A percentile compares a stretch with the other conserved stretches of the same genome.
These are phyloP conservation scores for Eucalyptus cloeziana DNA, from an alignment of 345 rosid species.

Conservation along the genomic window DNA sequence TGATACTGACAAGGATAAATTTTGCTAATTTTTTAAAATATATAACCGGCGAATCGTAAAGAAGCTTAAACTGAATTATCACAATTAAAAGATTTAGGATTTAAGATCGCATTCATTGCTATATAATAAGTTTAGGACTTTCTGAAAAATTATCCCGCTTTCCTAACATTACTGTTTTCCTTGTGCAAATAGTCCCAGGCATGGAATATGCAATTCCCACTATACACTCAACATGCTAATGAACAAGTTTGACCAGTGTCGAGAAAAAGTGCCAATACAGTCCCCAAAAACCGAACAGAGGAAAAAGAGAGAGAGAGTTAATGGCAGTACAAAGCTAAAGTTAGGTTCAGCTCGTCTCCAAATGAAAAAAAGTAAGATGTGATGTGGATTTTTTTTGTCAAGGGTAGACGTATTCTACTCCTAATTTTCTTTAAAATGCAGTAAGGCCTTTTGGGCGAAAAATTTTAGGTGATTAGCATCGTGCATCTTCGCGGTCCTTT, in stretches of 20 bases:
- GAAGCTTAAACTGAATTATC: not conserved
- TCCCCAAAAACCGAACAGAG: not conserved
- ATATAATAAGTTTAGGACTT: not conserved
- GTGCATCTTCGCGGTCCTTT: not conserved
- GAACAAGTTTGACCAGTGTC: not conserved
- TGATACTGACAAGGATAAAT: rapidly evolving
- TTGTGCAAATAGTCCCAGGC: not conserved
- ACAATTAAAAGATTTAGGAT: not conserved
- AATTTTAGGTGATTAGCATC: not conserved
- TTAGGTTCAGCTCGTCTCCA: not conserved
- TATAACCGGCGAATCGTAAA: rapidly evolving
- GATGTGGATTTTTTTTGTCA: not conserved
- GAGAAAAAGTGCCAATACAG: not conserved
- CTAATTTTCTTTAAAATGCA: not conserved
- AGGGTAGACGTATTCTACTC: not conserved
- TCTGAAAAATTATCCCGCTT: not conserved
- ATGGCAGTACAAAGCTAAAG: not conserved
- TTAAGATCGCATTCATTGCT: rapidly evolving
- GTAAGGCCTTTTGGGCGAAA: not conserved
- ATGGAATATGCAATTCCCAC: not conserved
- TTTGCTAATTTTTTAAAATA: not conserved
- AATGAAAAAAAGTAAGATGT: not conserved
- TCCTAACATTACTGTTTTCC: not conserved
- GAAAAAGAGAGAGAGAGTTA: not conserved
- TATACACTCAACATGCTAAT: not conserved